phyloP scores from a whole-genome alignment of 2,329 filamentous ascomycete species.

The Alternaria hordeiaustralica region DNA sequence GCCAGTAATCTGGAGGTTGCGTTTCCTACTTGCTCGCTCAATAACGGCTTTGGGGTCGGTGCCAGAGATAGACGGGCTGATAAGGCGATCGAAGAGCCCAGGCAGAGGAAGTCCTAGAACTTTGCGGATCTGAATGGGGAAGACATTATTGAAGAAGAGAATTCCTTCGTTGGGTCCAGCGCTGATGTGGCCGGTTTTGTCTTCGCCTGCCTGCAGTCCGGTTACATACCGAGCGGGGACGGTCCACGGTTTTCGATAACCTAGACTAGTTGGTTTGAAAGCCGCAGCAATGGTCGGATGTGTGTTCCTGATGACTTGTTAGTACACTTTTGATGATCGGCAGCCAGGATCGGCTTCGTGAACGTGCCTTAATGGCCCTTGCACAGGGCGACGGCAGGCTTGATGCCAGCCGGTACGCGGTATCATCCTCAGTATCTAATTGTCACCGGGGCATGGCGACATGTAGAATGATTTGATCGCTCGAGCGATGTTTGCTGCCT shows the following conservation, averaged over 20 bases:
- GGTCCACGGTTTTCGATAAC: slow-evolving; percentile 7
- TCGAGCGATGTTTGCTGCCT: slow-evolving; percentile 4
- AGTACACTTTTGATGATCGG: slow-evolving; percentile 32
- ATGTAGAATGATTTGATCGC: background rate
- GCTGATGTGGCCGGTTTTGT: slow-evolving; percentile 82
- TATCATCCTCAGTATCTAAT: slow-evolving; percentile 19
- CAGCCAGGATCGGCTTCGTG: slow-evolving; percentile 21
- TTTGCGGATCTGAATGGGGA: slow-evolving; percentile 77
- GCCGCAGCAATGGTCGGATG: slow-evolving; percentile 7
- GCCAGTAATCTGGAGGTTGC: slow-evolving; percentile 69
- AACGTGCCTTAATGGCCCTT: slow-evolving; percentile 30
- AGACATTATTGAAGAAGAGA: slow-evolving; percentile 90
- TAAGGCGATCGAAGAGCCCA: slow-evolving; percentile 58
- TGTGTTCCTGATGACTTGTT: slow-evolving; percentile 24
- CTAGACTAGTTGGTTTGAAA: background rate
- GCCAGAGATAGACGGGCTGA: slow-evolving; percentile 59
- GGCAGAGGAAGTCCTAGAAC: slow-evolving; percentile 62
- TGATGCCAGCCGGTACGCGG: slow-evolving; percentile 24
- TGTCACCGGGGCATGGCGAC: slow-evolving; percentile 20
- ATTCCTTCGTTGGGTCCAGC: slow-evolving; percentile 78
- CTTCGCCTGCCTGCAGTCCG: slow-evolving; percentile 59
- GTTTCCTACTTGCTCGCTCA: slow-evolving; percentile 65
- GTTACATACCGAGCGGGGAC: slow-evolving; percentile 36
- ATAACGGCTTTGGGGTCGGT: slow-evolving; percentile 62
- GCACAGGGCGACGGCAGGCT: slow-evolving; percentile 26